A percentile compares a stretch with the other conserved stretches of the same genome.
Conservation (phyloP, 371 early-diverging fungal genomes). For the Mycotypha africana region DNA sequence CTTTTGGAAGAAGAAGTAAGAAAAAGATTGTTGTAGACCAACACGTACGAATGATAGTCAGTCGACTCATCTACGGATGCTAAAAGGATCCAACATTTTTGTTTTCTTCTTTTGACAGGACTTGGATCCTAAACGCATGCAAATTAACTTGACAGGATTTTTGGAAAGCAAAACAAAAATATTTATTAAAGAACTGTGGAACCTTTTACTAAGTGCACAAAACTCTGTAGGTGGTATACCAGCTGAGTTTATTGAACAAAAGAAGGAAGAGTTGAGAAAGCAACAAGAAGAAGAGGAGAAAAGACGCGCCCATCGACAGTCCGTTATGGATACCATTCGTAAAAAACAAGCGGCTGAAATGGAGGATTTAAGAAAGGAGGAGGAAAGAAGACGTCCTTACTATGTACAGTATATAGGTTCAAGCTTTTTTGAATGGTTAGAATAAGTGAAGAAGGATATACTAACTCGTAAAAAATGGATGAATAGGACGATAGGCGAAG, state of each 20-base stretch:
- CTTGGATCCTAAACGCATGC: conserved; percentile 85
- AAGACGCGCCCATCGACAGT: conserved; percentile 23
- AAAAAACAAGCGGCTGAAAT: conserved; percentile 22
- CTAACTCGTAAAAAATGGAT: background rate
- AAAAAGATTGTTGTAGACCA: no score
- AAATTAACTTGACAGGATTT: conserved; percentile 95
- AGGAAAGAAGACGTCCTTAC: no score
- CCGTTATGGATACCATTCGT: conserved; percentile 40
- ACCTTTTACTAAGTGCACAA: conserved; percentile 86
- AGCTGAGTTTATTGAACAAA: conserved; percentile 72
- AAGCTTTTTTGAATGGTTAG: no score
- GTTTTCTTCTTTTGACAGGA: conserved; percentile 27
- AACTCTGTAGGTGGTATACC: conserved; percentile 83
- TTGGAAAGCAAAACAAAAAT: conserved; percentile 74
- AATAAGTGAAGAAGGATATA: conserved; percentile 4
- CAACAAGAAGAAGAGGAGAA: conserved; percentile 33
- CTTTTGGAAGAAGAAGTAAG: conserved; percentile 73
- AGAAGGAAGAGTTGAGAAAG: conserved; percentile 71
- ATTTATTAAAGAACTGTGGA: conserved; percentile 89
- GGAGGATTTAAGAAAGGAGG: conserved; percentile 9
- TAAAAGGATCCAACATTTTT: background rate
- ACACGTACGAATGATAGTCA: no score
- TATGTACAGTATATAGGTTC: no score
- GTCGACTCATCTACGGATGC: no score
- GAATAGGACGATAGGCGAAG: conserved; percentile 4